These are phyloP conservation scores for Phaffomyces opuntiae DNA, from an alignment of 805 yeast genomes.

Conservation along the genomic window DNA sequence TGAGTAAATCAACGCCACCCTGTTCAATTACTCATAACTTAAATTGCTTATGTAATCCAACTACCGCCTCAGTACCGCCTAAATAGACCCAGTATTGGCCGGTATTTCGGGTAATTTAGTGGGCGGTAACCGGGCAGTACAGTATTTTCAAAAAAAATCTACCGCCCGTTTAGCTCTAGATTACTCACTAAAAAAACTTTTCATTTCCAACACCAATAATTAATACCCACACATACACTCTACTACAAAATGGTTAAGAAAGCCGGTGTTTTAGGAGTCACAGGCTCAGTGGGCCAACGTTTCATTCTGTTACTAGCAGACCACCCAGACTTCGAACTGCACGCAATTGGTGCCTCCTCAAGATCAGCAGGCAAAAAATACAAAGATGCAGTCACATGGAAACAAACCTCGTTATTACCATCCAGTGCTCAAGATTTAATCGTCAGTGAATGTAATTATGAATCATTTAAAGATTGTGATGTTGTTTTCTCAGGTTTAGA, in stretches of 20 bases:
- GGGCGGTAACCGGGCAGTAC: too few relatives aligned
- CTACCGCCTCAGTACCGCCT: too few relatives aligned
- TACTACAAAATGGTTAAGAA: constrained; percentile 34
- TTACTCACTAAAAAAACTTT: background rate
- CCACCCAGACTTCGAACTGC: constrained; percentile 86
- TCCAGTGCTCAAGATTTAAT: constrained; percentile 49
- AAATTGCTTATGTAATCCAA: too few relatives aligned
- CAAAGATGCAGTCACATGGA: constrained; percentile 86
- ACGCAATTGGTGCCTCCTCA: constrained; percentile 84
- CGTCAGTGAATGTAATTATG: constrained; percentile 74
- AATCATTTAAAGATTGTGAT: constrained; percentile 80
- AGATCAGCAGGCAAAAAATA: constrained; percentile 91
- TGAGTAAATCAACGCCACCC: too few relatives aligned
- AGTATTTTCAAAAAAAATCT: too few relatives aligned
- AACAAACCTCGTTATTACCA: constrained; percentile 83
- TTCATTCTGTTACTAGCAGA: constrained; percentile 76
- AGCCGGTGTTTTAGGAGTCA: constrained; percentile 93
- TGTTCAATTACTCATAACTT: too few relatives aligned
- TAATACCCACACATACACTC: too few relatives aligned
- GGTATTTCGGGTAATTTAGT: too few relatives aligned
- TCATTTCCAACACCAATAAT: background rate
- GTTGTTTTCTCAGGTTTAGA: constrained; percentile 93
- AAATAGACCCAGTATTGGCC: too few relatives aligned
- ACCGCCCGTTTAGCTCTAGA: too few relatives aligned
- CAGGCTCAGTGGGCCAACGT: constrained; percentile 97